Conservation (phyloP, 1,284 basidiomycete genomes). For the Apiotrichum brassicae region DNA sequence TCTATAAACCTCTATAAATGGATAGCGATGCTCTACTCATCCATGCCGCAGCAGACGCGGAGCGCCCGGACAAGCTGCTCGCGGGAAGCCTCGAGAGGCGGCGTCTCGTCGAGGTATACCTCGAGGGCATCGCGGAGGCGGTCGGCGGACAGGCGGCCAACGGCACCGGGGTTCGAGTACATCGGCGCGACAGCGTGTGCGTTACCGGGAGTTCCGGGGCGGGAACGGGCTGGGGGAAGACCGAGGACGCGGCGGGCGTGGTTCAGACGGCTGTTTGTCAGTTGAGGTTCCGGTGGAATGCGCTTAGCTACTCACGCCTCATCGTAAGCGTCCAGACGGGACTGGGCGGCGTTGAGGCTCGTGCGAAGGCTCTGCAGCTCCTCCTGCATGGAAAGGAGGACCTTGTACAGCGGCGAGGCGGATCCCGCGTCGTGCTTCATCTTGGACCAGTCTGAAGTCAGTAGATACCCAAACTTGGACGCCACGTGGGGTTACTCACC, state of each 20-base stretch:
- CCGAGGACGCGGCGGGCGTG: conserved; percentile 15
- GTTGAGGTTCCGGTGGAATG: not conserved
- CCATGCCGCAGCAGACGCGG: conserved; percentile 19
- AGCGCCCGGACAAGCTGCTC: conserved; percentile 14
- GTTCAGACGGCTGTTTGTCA: conserved; percentile 7
- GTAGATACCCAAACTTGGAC: not conserved
- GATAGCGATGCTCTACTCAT: not conserved
- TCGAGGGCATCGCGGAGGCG: conserved; percentile 17
- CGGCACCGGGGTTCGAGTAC: conserved; percentile 7
- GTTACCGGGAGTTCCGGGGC: not conserved
- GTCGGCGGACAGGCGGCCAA: conserved; percentile 13
- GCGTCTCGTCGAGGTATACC: conserved; percentile 17
- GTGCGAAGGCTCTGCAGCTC: conserved; percentile 15
- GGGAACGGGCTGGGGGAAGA: conserved; percentile 9
- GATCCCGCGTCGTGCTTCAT: conserved; percentile 4
- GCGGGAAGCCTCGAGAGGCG: conserved; percentile 12
- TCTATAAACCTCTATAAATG: no score
- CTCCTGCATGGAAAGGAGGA: conserved; percentile 18
- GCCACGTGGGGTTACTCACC: conserved; percentile 5
- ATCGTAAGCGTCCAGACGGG: conserved; percentile 13
- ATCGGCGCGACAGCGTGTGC: not conserved
- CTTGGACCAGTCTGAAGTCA: conserved; percentile 12
- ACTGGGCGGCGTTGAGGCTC: conserved; percentile 5
- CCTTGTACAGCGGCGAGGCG: conserved; percentile 13
- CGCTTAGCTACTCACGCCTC: conserved; percentile 5